phyloP scores from a whole-genome alignment of 2,329 filamentous ascomycete species.

The Alternaria conjuncta region DNA sequence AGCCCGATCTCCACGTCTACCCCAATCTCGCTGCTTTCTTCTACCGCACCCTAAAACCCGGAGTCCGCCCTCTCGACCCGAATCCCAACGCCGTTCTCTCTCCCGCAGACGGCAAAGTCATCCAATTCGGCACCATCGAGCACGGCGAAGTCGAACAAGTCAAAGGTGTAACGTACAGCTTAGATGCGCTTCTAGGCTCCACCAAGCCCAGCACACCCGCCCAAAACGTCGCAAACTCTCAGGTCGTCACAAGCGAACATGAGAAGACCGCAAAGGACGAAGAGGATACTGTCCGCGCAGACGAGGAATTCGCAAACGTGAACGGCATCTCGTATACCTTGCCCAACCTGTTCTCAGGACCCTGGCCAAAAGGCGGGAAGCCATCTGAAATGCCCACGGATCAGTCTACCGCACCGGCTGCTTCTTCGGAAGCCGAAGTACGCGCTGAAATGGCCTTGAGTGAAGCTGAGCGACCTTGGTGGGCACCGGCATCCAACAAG shows the following conservation, averaged over 20 bases:
- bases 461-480: conserved; percentile 62
- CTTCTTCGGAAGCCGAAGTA: conserved; percentile 81
- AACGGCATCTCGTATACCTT: conserved; percentile 97
- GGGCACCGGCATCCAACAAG: conserved; percentile 50
- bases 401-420: conserved; percentile 71
- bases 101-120: conserved; percentile 86
- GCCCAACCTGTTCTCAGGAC: conserved; percentile 84
- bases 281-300: conserved; percentile 73
- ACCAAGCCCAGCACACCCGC: conserved; percentile 54
- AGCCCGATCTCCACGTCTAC: conserved; percentile 86
- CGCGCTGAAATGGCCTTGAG: conserved; percentile 80
- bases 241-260: conserved; percentile 34
- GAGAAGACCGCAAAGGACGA: conserved; percentile 47
- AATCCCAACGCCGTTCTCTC: conserved; percentile 81
- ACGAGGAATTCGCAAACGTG: conserved; percentile 91
- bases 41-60: conserved; percentile 92
- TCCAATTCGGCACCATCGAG: conserved; percentile 92
- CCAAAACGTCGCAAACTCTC: conserved; percentile 29
- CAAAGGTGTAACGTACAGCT: conserved; percentile 96
- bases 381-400: conserved; percentile 67
- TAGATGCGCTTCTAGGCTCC: conserved; percentile 85
- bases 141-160: conserved; percentile 97
- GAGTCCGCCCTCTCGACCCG: conserved; percentile 81
- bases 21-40: conserved; percentile 97
- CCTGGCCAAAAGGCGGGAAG: conserved; percentile 51